These are phyloP conservation scores for Vaccinium vitisidaea DNA, from an alignment of 148 eudicot species.

Conservation along the genomic window DNA sequence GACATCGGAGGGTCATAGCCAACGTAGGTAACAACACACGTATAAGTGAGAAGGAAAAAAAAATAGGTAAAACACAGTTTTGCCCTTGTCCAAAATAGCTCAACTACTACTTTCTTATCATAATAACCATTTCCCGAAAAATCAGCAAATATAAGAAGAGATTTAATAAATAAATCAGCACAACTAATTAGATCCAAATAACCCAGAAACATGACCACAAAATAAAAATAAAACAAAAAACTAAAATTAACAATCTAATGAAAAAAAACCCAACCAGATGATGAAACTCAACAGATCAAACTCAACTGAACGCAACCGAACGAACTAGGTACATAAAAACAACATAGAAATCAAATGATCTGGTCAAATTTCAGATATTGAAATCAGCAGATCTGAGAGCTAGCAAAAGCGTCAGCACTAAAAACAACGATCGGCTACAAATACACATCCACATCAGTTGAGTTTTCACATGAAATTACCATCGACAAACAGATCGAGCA, in stretches of 20 bases:
- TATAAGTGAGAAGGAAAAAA: too few relatives aligned
- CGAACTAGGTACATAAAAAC: background rate
- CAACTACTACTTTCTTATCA: background rate
- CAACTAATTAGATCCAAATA: background rate
- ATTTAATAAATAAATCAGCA: background rate
- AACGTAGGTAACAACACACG: background rate
- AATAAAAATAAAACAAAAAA: background rate
- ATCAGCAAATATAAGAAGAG: background rate
- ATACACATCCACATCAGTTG: background rate
- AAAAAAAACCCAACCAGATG: background rate
- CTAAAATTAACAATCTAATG: background rate
- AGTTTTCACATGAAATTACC: background rate
- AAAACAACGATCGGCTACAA: background rate
- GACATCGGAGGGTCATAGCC: background rate
- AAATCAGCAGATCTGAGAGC: constrained; percentile 9
- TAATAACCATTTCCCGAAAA: background rate
- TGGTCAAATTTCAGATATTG: background rate
- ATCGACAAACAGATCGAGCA: constrained; percentile 12
- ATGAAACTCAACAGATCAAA: background rate
- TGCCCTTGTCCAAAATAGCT: background rate
- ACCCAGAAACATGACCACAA: background rate
- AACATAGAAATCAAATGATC: background rate
- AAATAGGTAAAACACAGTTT: background rate
- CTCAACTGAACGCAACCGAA: background rate
- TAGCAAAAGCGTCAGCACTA: background rate